These are phyloP conservation scores for Talaromyces liani DNA, from an alignment of 495 filamentous ascomycete genomes.

Conservation along the genomic window DNA sequence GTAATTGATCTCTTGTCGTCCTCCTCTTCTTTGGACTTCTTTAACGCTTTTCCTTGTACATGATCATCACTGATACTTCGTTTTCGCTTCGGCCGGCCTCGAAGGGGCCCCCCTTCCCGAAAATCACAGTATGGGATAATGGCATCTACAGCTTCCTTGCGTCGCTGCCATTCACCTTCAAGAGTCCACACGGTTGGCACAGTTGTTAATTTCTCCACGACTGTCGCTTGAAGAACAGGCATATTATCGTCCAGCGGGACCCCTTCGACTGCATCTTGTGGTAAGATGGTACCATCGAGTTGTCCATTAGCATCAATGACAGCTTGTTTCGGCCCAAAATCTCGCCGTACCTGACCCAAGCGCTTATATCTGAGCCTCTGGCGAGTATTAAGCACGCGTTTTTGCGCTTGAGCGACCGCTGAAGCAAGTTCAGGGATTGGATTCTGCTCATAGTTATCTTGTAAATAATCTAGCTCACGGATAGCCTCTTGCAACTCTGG, in stretches of 20 bases:
- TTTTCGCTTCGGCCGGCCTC: conserved; percentile 9
- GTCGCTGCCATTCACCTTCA: not conserved
- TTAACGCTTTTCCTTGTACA: too few species aligned
- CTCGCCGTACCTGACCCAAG: not conserved
- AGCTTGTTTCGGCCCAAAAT: not conserved
- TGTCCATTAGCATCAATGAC: conserved; percentile 1
- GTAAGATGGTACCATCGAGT: not conserved
- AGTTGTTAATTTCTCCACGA: not conserved
- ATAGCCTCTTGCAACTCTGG: not conserved
- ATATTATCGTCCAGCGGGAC: not conserved
- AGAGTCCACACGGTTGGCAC: not conserved
- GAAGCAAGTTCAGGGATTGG: not conserved
- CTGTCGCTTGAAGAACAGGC: not conserved
- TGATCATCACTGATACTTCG: conserved; percentile 7
- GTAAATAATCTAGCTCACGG: not conserved
- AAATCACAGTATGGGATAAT: not conserved
- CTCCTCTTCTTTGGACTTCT: too few species aligned
- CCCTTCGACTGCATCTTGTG: not conserved
- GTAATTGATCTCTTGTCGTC: too few species aligned
- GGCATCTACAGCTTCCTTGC: not conserved
- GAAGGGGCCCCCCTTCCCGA: conserved; percentile 12
- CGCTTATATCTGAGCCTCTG: conserved; percentile 2
- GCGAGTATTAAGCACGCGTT: not conserved
- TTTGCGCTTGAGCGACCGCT: not conserved
- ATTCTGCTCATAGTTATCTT: not conserved